Evolutionary conservation across 2,329 filamentous ascomycete species (phyloP).

Genomic region (Monosporascus sp.): DNA sequence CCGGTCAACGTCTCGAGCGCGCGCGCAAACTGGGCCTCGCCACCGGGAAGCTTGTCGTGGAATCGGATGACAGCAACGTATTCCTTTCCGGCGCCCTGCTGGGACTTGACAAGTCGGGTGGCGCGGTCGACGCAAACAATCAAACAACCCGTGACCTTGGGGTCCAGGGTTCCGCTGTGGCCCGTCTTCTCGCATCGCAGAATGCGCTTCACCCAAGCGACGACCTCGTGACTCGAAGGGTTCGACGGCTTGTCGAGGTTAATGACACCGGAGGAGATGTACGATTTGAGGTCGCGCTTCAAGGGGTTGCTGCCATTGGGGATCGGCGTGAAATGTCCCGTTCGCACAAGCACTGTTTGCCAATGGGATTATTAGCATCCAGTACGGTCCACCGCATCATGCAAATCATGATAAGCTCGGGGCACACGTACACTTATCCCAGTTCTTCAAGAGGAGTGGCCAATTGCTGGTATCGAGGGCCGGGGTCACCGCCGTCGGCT

Average conservation of each 20-base stretch:
- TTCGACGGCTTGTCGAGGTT: slow-evolving; percentile 98
- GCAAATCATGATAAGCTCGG: slow-evolving; percentile 3
- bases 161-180: slow-evolving; percentile 96
- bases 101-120: slow-evolving; percentile 95
- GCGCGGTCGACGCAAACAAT: slow-evolving; percentile 83
- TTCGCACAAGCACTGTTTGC: slow-evolving; percentile 74
- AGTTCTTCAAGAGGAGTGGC: slow-evolving; percentile 94
- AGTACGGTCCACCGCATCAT: neutral
- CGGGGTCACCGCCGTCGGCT: slow-evolving; percentile 78
- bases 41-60: slow-evolving; percentile 91
- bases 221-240: slow-evolving; percentile 96
- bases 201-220: slow-evolving; percentile 98
- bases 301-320: slow-evolving; percentile 86
- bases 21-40: slow-evolving; percentile 85
- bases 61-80: slow-evolving; percentile 94
- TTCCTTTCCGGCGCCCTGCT: slow-evolving; percentile 98
- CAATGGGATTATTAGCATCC: slow-evolving; percentile 16
- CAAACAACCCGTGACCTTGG: slow-evolving; percentile 93
- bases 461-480: slow-evolving; percentile 80
- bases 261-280: slow-evolving; percentile 95
- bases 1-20: slow-evolving; percentile 94
- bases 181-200: slow-evolving; percentile 95
- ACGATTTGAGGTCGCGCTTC: slow-evolving; percentile 93
- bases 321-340: slow-evolving; percentile 95
- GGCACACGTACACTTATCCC: slow-evolving; percentile 70